Base-by-base conservation (phyloP, 2,329 filamentous ascomycete species). In the Fusarium nurragi region DNA sequence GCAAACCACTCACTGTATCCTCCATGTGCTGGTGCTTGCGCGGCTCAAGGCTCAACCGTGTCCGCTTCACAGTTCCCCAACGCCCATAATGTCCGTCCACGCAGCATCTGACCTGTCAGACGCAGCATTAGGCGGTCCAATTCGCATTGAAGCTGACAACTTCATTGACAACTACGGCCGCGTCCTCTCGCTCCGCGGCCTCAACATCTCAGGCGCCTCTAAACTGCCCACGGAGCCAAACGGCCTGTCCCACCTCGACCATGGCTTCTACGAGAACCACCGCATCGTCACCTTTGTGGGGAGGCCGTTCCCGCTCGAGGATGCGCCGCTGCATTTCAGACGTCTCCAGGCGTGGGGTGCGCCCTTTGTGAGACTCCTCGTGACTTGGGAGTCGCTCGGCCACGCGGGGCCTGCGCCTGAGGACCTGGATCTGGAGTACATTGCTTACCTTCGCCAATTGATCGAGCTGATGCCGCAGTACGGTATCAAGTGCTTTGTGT, bases 301-400 rank as follows among this genome's bases (percentile, higher is more conserved):
- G 1, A 66, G 77, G 10, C 78, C 78, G 1, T 80, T 80, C 39
- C 74, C 74, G 0, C 65, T 79, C 0, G 73, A 74, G 18, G 76
- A 79, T 34, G 78, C 78, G 6, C 76, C 73, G 22, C 68, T 79
- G 28, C 79, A 80, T 50, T 79, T 79, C 48, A 66, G 71, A 18
- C 71, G 77, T 4, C 69, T 80, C 25, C 73, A 69, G 44, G 72
- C 74, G 30, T 80, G 78, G 78, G 78, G 78, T 0, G 57, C 77
- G 32, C 76, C 77, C 26, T 64, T 80, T 22, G 70, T 79, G 13
- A 73, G 78, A 23, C 71, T 80, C 49, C 76, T 80, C 13, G 77
- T 80, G n/a, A 78, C 77, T 5, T 80, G 78, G 78, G 78, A 80
- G 55, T 76, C 78, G 7, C 67, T 80, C 9, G 78, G 73, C 4